A percentile compares a stretch with the other conserved stretches of the same genome.
These are phyloP conservation scores for Calycina marina DNA, from an alignment of 2,329 filamentous ascomycete genomes.

Conservation along the genomic window DNA sequence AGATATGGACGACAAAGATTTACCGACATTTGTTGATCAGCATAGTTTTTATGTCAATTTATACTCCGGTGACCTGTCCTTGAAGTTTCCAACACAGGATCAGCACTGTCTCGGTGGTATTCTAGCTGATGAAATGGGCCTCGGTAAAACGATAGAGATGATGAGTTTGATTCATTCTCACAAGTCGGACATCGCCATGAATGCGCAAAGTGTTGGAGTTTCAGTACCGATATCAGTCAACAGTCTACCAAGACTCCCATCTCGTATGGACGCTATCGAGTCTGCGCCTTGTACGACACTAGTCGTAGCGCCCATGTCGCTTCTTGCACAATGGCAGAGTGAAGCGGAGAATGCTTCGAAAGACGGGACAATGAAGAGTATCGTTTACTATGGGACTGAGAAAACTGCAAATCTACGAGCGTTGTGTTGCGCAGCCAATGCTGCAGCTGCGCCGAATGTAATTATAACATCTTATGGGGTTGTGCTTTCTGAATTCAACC, in stretches of 20 bases:
- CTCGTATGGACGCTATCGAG: conserved; percentile 40
- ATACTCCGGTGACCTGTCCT: conserved; percentile 84
- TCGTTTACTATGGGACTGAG: conserved; percentile 86
- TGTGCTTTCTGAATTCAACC: conserved; percentile 76
- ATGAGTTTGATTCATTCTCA: conserved; percentile 83
- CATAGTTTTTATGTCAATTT: conserved; percentile 86
- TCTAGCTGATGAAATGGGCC: conserved; percentile 90
- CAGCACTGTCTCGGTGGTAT: conserved; percentile 91
- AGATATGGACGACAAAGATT: conserved; percentile 68
- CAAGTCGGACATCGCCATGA: conserved; percentile 38
- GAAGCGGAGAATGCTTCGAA: conserved; percentile 86
- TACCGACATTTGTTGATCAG: conserved; percentile 51
- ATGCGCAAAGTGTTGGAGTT: conserved; percentile 20
- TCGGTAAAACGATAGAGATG: conserved; percentile 99
- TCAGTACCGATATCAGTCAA: conserved; percentile 31
- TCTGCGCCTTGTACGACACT: conserved; percentile 78
- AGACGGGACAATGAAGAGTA: conserved; percentile 63
- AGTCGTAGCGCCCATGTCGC: conserved; percentile 91
- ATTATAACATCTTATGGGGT: conserved; percentile 93
- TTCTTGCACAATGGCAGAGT: conserved; percentile 93
- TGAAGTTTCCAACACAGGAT: conserved; percentile 85
- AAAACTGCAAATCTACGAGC: conserved; percentile 66
- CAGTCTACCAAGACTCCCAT: conserved; percentile 45
- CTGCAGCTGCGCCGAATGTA: conserved; percentile 65
- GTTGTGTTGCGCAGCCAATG: conserved; percentile 63